Evolutionary conservation across 208 protist genomes (phyloP).

Genomic region (Leishmania arabica): DNA sequence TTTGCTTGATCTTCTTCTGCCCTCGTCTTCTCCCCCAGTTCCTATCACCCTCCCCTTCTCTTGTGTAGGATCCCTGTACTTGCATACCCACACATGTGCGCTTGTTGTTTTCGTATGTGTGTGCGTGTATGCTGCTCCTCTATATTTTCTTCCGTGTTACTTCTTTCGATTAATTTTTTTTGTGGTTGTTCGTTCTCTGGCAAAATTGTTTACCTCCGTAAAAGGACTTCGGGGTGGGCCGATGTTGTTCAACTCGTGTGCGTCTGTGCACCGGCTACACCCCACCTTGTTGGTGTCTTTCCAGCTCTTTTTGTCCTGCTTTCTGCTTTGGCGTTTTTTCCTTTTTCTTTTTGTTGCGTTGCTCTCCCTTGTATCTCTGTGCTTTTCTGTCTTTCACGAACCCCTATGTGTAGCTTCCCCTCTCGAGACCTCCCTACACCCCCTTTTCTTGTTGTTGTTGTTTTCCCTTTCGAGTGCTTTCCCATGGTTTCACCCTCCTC

Average conservation of each 20-base stretch:
- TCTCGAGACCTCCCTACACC: not conserved
- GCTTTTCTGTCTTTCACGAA: not conserved
- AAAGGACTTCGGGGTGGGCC: not conserved
- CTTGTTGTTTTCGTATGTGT: slow-evolving; percentile 6
- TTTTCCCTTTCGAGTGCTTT: not conserved
- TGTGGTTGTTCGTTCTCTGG: not conserved
- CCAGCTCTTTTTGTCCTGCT: not conserved
- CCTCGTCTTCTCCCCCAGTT: not conserved
- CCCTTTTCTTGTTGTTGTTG: no score
- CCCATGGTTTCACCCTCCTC: not conserved
- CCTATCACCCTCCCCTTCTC: not conserved
- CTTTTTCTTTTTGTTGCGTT: not conserved
- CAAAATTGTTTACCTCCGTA: not conserved
- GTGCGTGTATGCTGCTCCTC: not conserved
- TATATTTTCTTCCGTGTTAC: slow-evolving; percentile 8
- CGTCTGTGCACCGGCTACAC: not conserved
- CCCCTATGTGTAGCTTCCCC: not conserved
- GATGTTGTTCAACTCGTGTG: not conserved
- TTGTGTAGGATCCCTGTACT: not conserved
- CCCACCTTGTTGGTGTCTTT: not conserved
- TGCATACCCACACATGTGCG: not conserved
- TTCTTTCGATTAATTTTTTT: slow-evolving; percentile 11
- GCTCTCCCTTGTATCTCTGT: not conserved
- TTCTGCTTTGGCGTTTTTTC: not conserved
- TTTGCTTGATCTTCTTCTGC: not conserved